Evolutionary conservation across 805 yeast species (phyloP), one percentile per base, ranked within the genome.

Genomic region (Ogataea angusta): DNA sequence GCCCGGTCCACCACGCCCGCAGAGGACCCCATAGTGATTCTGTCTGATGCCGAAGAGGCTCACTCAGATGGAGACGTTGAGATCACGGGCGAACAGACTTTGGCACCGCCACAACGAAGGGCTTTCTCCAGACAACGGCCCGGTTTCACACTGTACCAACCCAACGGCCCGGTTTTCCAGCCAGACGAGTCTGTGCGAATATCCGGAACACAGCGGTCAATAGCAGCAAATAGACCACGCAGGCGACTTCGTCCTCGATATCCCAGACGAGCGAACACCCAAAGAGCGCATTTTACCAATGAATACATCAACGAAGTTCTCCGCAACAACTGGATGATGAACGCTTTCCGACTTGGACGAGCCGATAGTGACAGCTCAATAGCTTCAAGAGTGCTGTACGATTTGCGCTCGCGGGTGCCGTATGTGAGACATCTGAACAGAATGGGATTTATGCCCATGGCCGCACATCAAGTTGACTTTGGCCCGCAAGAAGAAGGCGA

Each of bases 51-150:
- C 9, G 51, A 47, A 18, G 48, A 47, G 18, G 25, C 27, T 5
- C 37, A 26, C 17, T 42, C 46, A 4, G 57, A 54, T 28, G 59
- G 50, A 19, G 60, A 56, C 6, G 46, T 56, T 10, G 45, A 53
- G 27, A 42, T 54, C 18, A 43, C 52, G 3, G 54, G 60, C 16
- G 60, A 52, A 34, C 48, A 51, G 10, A 32, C 24, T n/a, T 32
- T 51, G 6, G 46, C 36, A 3, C 46, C 47, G 7, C 24, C 31
- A 21, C 43, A 45, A 13, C 44, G 34, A 22, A 26, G 52, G 10
- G 38, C 41, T 9, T 35, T 48, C 17, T 46, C 51, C 13, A 46
- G 46, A 25, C 42, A 43, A 17, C 36, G 48, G 6, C 21, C 41
- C 6, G 50, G 54, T 2, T 46, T 41, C 26, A 36, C 41, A 22